Base-by-base conservation (phyloP, 257 asterid genomes). In the Anisodus acutangulus region DNA sequence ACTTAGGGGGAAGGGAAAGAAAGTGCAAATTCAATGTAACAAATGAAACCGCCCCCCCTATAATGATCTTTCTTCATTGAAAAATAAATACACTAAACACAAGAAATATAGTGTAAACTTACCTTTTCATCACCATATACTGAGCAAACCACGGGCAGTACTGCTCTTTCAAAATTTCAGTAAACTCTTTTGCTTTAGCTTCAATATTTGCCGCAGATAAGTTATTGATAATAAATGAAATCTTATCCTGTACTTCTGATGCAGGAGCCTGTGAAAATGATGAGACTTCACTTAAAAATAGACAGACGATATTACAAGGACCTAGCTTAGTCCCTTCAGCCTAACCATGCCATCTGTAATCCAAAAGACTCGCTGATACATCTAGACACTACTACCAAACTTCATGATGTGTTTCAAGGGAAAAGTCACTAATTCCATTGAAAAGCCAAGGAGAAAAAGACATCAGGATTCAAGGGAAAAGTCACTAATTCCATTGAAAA, bases 101-200 rank as follows among this genome's bases (percentile, higher is more conserved):
- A 26, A 43, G 66, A 62, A 60, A 10, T 2, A 43, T 2, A 85
- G 19, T n/a, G 13, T 58, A 15, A 63, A 83, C 60, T 43, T 55
- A 94, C 99, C 99, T 93, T 88, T 95, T 97, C 99, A 97, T 97
- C 87, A 97, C 98, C 94, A 97, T 89, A 88, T 97, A 97, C 91
- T 93, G 95, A 63, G 99, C 99, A 84, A 97, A 97, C 99, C 99
- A 97, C 69, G 98, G 95, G 90, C 89, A 97, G 80, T 91, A 91
- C 85, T 91, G 94, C 90, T 91, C 95, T 80, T 85, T 91, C 88
- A 97, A 87, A 66, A 95, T 85, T 72, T 93, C 99, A 78, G 90
- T 54, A 81, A 95, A 93, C 87, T 95, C 98, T 86, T 94, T 97
- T 13, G 97, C 98, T 92, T 97, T 97, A 82, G 92, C 90, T 90